Evolutionary conservation across 306 rosid species (phyloP).

Genomic region (Herpetospermum pedunculosum): DNA sequence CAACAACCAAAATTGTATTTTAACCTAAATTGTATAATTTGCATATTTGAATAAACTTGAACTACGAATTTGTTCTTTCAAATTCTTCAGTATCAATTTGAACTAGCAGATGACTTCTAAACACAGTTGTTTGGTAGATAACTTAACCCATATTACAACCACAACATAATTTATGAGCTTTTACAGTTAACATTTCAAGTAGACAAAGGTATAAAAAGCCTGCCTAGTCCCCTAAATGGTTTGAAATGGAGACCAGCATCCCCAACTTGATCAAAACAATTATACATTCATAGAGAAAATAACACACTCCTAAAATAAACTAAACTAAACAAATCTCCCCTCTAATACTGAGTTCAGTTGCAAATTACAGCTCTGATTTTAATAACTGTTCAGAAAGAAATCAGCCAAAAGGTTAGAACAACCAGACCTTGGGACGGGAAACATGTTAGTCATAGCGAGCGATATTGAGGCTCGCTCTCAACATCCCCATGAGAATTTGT

Average conservation of each 20-base stretch:
- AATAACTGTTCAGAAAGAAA: neutral
- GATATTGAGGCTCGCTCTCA: constrained; percentile 46
- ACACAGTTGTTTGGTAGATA: neutral
- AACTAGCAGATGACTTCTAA: neutral
- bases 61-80: neutral
- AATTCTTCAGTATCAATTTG: neutral
- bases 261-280: neutral
- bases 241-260: neutral
- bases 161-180: neutral
- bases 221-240: neutral
- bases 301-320: constrained; percentile 3
- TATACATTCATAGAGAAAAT: constrained; percentile 2
- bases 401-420: constrained; percentile 22
- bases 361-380: neutral
- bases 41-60: neutral
- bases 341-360: neutral
- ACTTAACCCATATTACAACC: neutral
- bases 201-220: neutral
- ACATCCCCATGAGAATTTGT: constrained; percentile 39
- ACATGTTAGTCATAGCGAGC: constrained; percentile 78
- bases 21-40: too few species aligned
- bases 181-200: neutral
- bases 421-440: constrained; percentile 32
- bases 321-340: neutral
- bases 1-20: too few species aligned